These are phyloP conservation scores for Glycyrrhiza uralensis DNA, from an alignment of 306 rosid genomes.

Conservation along the genomic window DNA sequence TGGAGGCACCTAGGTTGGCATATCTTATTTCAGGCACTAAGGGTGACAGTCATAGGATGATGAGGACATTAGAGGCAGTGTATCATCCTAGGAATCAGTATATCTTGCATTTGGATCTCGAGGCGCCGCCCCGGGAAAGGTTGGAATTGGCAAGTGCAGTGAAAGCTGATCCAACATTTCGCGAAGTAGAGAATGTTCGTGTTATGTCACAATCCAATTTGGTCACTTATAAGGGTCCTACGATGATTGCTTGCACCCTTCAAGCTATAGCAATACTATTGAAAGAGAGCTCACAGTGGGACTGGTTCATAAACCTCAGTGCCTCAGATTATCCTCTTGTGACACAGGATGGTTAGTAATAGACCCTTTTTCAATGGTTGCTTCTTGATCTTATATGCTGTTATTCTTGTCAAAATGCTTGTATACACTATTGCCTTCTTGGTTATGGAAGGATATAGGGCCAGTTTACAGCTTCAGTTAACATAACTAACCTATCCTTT, in stretches of 20 bases:
- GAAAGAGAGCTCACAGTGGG: conserved; percentile 61
- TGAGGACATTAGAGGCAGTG: conserved; percentile 86
- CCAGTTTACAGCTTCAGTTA: neutral
- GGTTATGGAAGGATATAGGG: neutral
- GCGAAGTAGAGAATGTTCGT: conserved; percentile 78
- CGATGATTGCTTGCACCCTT: conserved; percentile 92
- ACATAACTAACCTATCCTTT: neutral
- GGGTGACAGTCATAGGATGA: conserved; percentile 88
- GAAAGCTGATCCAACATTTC: conserved; percentile 72
- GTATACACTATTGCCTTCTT: conserved; percentile 4
- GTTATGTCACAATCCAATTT: conserved; percentile 77
- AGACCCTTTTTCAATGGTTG: neutral
- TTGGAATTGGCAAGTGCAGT: conserved; percentile 77
- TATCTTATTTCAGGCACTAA: conserved; percentile 91
- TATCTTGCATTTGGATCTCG: conserved; percentile 85
- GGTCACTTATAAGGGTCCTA: conserved; percentile 93
- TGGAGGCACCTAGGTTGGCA: conserved; percentile 72
- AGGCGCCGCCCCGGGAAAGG: conserved; percentile 92
- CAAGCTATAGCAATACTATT: conserved; percentile 87
- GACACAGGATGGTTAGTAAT: conserved; percentile 84
- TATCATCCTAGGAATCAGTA: conserved; percentile 90
- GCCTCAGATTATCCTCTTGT: conserved; percentile 95
- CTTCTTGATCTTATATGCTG: neutral
- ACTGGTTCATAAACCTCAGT: conserved; percentile 91
- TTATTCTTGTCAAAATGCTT: conserved; percentile 4